Base-by-base conservation (phyloP, 345 rosid species). In the Cardamine resedifolia region DNA sequence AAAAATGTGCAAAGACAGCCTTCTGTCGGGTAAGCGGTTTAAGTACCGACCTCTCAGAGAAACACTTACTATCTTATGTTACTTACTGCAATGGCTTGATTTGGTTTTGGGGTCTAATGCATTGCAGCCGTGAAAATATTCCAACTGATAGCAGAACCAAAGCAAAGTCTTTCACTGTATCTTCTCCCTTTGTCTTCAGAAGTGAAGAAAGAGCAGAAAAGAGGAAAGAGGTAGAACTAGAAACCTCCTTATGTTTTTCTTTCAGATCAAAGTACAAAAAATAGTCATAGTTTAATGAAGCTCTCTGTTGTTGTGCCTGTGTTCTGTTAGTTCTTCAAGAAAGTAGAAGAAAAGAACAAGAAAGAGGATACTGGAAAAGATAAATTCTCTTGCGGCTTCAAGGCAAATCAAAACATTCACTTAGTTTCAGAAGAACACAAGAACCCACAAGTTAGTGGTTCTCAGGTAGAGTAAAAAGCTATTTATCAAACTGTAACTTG, bases 201-300 rank as follows among this genome's bases (percentile, higher is more conserved):
- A 88, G 92, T 31, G 98, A 82, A 70, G 96, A 91, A 82, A 82
- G 97, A 69, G 97, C 90, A 9, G 84, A 81, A 58, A 91, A 79
- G 85, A 81, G 94, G 78, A 95, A 79, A 79, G 96, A 90, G 99
- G 97, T 80, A 84, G 57, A 79, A 59, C 20, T 50, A 26, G 36
- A 60, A 41, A 58, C n/a, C 11, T 15, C 16, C 39, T 71, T 57
- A n/a, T 38, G 9, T 51, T 41, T 41, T 38, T 65, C 21, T 66
- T 51, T 65, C 18, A 24, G 36, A 36, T 58, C 8, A 30, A 1
- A 52, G 23, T 11, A 31, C 59, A 19, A 23, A 45, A 8, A 51
- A 38, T 26, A 61, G 10, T 11, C 38, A 45, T n/a, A 20, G 33
- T 38, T 24, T 72, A 44, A 41, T 20, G 27, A 67, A 69, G 19